phyloP scores from a whole-genome alignment of 2,329 filamentous ascomycete genomes.

The Dothidotthia symphoricarpi region DNA sequence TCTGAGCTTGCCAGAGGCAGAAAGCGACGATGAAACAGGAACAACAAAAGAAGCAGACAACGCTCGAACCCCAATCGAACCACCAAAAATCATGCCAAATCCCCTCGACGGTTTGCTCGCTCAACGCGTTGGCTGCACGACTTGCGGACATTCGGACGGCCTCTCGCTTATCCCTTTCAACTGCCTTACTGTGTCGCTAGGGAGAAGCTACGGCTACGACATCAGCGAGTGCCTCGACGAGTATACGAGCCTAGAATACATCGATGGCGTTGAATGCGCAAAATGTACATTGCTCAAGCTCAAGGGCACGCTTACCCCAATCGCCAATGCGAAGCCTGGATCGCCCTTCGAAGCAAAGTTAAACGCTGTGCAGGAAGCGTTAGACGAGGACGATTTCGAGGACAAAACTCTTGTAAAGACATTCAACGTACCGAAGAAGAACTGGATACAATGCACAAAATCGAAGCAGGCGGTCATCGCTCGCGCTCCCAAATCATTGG shows the following conservation, averaged over 20 bases:
- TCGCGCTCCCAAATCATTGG: constrained; percentile 74
- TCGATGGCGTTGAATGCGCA: constrained; percentile 85
- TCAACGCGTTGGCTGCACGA: constrained; percentile 82
- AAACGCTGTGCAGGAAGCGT: constrained; percentile 63
- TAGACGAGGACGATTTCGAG: constrained; percentile 74
- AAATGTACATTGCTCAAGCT: constrained; percentile 77
- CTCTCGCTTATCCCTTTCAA: constrained; percentile 91
- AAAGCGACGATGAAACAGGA: constrained; percentile 6
- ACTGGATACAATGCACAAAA: constrained; percentile 75
- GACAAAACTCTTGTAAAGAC: constrained; percentile 52
- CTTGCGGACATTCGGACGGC: constrained; percentile 83
- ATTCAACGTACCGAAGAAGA: constrained; percentile 55
- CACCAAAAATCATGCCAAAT: neutral
- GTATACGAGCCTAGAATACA: constrained; percentile 79
- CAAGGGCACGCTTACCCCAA: constrained; percentile 40
- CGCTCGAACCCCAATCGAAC: neutral
- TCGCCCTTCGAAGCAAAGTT: constrained; percentile 56
- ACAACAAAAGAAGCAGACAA: constrained; percentile 6
- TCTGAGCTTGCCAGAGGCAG: constrained; percentile 15
- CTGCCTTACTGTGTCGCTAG: constrained; percentile 82
- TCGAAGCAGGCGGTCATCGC: constrained; percentile 86
- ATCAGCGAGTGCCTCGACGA: constrained; percentile 78
- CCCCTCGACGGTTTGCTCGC: constrained; percentile 77
- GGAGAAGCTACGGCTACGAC: constrained; percentile 61
- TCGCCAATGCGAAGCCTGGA: constrained; percentile 34